Percentiles rank a stretch among this genome's conserved stretches.
These are phyloP conservation scores for Isabelozyma heimii DNA, from an alignment of 805 yeast genomes.

Conservation along the genomic window DNA sequence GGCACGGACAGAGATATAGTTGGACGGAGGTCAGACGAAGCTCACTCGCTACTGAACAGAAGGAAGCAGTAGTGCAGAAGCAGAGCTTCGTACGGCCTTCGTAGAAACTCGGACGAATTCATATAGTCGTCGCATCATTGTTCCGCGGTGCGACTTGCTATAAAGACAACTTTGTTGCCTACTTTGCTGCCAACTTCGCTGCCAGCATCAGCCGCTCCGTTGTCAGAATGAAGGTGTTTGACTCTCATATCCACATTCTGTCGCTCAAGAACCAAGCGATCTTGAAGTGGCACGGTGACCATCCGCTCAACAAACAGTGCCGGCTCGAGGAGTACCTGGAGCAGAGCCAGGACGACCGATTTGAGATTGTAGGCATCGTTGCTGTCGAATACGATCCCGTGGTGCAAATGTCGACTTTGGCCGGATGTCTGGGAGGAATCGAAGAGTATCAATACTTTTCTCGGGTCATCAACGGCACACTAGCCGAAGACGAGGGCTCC, in stretches of 20 bases:
- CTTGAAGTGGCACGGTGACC: slow-evolving; percentile 29
- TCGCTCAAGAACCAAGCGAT: slow-evolving; percentile 15
- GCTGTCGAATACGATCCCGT: slow-evolving; percentile 34
- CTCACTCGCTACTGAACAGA: no score
- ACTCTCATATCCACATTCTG: slow-evolving; percentile 38
- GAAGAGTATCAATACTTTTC: slow-evolving; percentile 16
- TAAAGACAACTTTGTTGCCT: neutral
- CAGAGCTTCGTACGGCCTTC: no score
- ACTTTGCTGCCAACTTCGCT: neutral
- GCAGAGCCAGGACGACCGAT: slow-evolving; percentile 1
- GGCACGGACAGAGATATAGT: no score
- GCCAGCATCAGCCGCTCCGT: neutral
- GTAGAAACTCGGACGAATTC: neutral
- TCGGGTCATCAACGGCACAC: slow-evolving; percentile 8
- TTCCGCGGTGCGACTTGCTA: neutral
- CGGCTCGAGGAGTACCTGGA: slow-evolving; percentile 23
- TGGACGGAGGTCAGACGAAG: no score
- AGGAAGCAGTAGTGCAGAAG: no score
- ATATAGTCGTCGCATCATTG: neutral
- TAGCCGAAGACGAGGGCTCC: slow-evolving; percentile 8
- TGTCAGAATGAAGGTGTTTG: slow-evolving; percentile 16
- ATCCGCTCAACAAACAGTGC: slow-evolving; percentile 18
- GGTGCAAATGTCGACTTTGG: slow-evolving; percentile 5
- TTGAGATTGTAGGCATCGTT: slow-evolving; percentile 24
- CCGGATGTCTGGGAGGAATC: slow-evolving; percentile 21